Evolutionary conservation across 2,329 filamentous ascomycete species (phyloP).

Genomic region (Curvularia lunata): DNA sequence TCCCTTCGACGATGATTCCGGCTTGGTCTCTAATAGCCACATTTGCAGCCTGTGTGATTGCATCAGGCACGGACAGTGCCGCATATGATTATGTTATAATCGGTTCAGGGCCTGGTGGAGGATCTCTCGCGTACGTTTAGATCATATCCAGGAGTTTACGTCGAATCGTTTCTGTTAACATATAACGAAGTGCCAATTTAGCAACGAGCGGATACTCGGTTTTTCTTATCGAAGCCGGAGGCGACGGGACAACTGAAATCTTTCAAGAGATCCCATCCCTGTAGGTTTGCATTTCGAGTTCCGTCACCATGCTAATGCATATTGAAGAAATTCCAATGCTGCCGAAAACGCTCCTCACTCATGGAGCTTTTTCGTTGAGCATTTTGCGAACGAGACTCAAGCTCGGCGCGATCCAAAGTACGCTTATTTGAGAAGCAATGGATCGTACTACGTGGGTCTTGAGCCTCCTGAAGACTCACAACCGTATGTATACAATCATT

Average conservation of each 20-base stretch:
- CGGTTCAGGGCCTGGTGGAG: not conserved
- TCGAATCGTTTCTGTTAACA: not conserved
- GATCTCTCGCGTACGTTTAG: not conserved
- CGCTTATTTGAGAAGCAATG: not conserved
- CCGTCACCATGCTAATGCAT: not conserved
- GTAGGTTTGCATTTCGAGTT: not conserved
- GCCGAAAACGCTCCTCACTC: not conserved
- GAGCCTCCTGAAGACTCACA: not conserved
- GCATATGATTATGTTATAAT: not conserved
- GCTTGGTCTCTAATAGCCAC: not conserved
- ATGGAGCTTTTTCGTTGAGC: not conserved
- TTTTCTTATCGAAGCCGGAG: not conserved
- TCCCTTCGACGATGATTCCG: not conserved
- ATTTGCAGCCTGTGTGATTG: not conserved
- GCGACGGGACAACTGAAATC: not conserved
- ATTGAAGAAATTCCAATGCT: not conserved
- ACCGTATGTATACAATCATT: not conserved
- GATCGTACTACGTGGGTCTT: not conserved
- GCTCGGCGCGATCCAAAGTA: slow-evolving; percentile 1
- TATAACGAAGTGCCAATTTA: not conserved
- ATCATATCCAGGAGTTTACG: not conserved
- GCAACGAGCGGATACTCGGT: not conserved
- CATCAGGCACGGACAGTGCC: not conserved
- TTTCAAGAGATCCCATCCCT: not conserved
- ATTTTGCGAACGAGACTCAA: slow-evolving; percentile 1